A percentile compares a stretch with the other conserved stretches of the same genome.
Evolutionary conservation across 495 filamentous ascomycete species (phyloP).

Genomic region (Penicillium paradoxum): DNA sequence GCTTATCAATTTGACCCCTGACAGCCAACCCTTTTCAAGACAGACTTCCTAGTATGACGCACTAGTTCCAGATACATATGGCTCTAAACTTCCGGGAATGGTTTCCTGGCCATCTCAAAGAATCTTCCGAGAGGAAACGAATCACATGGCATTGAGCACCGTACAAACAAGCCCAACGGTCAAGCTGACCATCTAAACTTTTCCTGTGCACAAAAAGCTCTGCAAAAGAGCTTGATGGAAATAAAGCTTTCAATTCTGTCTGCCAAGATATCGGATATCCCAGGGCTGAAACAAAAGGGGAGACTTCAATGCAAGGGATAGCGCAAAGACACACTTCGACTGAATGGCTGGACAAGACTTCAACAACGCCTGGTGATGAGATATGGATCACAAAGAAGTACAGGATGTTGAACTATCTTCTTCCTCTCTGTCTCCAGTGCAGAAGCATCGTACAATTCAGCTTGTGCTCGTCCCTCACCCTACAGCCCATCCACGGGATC

Average conservation of each 20-base stretch:
- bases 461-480: conserved; percentile 47
- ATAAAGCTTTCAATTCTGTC: background rate
- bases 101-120: background rate
- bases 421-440: conserved; percentile 18
- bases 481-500: conserved; percentile 42
- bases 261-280: background rate
- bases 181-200: conserved; percentile 2
- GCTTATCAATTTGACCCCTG: too few species aligned
- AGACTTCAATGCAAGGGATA: background rate
- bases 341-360: background rate
- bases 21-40: too few species aligned
- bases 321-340: background rate
- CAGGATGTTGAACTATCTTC: conserved; percentile 8
- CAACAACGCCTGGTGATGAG: background rate
- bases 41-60: too few species aligned
- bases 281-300: too few species aligned
- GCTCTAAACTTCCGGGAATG: background rate
- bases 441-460: conserved; percentile 12
- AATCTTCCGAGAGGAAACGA: background rate
- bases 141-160: background rate
- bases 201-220: background rate
- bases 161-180: background rate
- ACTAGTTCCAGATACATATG: too few species aligned
- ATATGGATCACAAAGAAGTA: background rate
- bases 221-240: conserved; percentile 2